Evolutionary conservation across 129 eudicot genomes (phyloP).

Genomic region (Rutidosis leptorrhynchoides): DNA sequence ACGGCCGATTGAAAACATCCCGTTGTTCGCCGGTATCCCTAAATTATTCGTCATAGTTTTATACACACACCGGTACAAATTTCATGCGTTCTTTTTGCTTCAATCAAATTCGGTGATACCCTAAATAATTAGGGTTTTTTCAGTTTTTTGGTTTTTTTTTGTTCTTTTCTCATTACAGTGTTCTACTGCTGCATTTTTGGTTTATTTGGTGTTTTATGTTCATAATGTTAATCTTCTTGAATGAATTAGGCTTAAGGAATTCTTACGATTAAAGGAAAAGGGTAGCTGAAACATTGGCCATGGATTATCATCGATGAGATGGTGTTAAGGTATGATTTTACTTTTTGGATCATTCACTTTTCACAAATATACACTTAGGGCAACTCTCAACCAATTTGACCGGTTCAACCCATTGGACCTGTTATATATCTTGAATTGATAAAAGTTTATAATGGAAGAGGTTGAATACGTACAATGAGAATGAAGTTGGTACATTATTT

Average conservation of each 20-base stretch:
- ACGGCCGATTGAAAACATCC: too few species aligned
- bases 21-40: too few species aligned
- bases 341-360: background rate
- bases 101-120: too few species aligned
- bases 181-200: background rate
- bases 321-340: conserved; percentile 55
- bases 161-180: background rate
- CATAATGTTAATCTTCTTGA: background rate
- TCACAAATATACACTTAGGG: background rate
- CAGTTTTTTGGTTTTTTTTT: background rate
- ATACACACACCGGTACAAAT: too few species aligned
- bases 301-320: conserved; percentile 83
- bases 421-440: too few species aligned
- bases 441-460: too few species aligned
- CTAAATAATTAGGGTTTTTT: too few species aligned
- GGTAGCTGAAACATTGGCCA: conserved; percentile 67
- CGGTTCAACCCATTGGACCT: background rate
- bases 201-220: background rate
- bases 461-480: too few species aligned
- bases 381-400: background rate
- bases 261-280: conserved; percentile 86
- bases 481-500: too few species aligned
- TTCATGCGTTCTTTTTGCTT: too few species aligned
- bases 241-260: conserved; percentile 55
- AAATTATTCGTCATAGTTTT: too few species aligned